Evolutionary conservation across 1,139 yeast species (phyloP), one percentile per base, ranked within the genome.

Genomic region (Kodamaea derodonti): DNA sequence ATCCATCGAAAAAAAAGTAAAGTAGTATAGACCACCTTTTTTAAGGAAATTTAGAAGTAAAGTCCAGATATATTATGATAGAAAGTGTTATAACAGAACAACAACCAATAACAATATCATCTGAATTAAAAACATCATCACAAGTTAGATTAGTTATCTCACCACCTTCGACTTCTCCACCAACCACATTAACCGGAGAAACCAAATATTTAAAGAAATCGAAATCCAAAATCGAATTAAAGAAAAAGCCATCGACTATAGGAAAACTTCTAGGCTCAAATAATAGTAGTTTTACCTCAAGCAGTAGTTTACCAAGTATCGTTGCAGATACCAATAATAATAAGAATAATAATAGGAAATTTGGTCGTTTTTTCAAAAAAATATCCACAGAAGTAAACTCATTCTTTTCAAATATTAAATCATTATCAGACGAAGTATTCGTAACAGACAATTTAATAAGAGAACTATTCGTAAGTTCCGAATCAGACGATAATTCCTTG

Each of bases 371-470:
- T 25, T 55, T 70, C 32, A 61, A 54, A 31, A 56, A 56, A 32
- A 52, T 72, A 20, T 51, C 69, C 3, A 38, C 48, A 27, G 69
- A 63, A 52, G 63, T 65, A 53, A 56, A 51, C 46, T 42, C 55
- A 13, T 54, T 72, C 34, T 33, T 69, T 23, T 46, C 52, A 12
- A 56, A 58, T 33, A 34, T 74, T 25, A 59, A 60, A 35, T 49
- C 63, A 9, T 41, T 73, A 2, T 62, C 76, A 3, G 75, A 72
- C 45, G 71, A 65, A 27, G 66, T 64, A 8, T 60, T 70, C 34
- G 53, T 56, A 14, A 58, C 65, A 13, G 71, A 70, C 49, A 74
- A 67, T 40, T 51, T 56, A 1, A 56, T 69, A 2, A 69, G 62
- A 14, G 73, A 69, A 27, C 49, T 73, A 11, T 75, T 75, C 45